These are phyloP conservation scores for Acrodontium crateriforme DNA, from an alignment of 2,329 filamentous ascomycete genomes.

Conservation along the genomic window DNA sequence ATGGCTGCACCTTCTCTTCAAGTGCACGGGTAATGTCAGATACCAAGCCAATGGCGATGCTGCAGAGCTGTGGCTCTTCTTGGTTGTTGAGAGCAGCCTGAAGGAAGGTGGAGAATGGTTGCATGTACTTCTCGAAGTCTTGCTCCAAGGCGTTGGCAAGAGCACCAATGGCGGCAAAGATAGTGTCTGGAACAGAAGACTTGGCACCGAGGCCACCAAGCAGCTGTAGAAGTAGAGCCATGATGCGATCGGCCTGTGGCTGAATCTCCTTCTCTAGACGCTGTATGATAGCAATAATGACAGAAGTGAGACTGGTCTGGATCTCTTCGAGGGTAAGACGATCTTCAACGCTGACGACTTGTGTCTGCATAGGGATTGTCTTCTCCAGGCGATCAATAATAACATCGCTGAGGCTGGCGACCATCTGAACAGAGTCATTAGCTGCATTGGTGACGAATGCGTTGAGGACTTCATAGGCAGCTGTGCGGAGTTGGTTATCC, in stretches of 20 bases:
- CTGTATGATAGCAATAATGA: conserved; percentile 81
- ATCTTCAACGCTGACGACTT: conserved; percentile 95
- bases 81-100: conserved; percentile 92
- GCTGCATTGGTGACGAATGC: conserved; percentile 86
- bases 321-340: conserved; percentile 93
- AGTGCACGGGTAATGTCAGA: conserved; percentile 91
- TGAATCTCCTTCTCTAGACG: conserved; percentile 82
- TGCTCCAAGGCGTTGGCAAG: conserved; percentile 83
- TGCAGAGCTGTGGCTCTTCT: conserved; percentile 84
- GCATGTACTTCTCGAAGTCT: conserved; percentile 95
- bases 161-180: conserved; percentile 86
- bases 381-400: conserved; percentile 84
- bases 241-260: conserved; percentile 84
- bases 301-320: conserved; percentile 87
- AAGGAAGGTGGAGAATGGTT: conserved; percentile 79
- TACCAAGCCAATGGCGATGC: conserved; percentile 93
- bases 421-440: conserved; percentile 65
- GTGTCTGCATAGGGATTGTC: conserved; percentile 75
- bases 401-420: conserved; percentile 73
- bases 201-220: conserved; percentile 65
- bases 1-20: conserved; percentile 81
- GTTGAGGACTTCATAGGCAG: conserved; percentile 93
- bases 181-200: conserved; percentile 85
- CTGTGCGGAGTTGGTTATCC: conserved; percentile 82
- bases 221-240: conserved; percentile 74